Evolutionary conservation across 306 rosid species (phyloP).

Genomic region (Vigna nakashimae): DNA sequence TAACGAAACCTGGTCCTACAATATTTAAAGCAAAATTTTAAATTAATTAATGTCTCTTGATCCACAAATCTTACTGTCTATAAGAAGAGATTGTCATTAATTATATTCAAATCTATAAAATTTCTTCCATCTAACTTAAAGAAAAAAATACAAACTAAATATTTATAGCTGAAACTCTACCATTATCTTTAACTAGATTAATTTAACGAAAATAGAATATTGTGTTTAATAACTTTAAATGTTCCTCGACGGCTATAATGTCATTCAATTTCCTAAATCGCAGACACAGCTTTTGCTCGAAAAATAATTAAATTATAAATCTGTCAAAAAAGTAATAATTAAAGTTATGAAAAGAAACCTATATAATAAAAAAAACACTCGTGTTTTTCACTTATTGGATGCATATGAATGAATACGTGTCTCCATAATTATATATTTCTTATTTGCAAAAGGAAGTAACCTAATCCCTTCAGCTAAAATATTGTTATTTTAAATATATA

Average conservation of each 20-base stretch:
- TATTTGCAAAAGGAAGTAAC: neutral
- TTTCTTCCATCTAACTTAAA: too few species aligned
- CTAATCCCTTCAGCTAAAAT: neutral
- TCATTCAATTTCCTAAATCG: neutral
- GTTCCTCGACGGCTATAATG: neutral
- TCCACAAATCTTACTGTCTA: too few species aligned
- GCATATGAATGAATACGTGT: neutral
- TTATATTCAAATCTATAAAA: too few species aligned
- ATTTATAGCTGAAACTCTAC: too few species aligned
- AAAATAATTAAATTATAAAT: neutral
- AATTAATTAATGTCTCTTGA: too few species aligned
- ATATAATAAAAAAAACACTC: conserved; percentile 1
- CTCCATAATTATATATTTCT: neutral
- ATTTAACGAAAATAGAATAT: neutral
- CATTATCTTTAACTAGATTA: too few species aligned
- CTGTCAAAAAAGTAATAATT: neutral
- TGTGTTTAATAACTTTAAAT: conserved; percentile 14
- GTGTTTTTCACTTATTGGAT: neutral
- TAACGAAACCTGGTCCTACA: too few species aligned
- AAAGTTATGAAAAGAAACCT: neutral
- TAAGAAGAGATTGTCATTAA: too few species aligned
- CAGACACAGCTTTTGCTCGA: neutral
- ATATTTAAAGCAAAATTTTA: too few species aligned
- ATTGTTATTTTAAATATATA: neutral
- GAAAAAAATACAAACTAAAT: too few species aligned